phyloP scores from a whole-genome alignment of 176 grass and related monocot species.

The Carex scoparia region DNA sequence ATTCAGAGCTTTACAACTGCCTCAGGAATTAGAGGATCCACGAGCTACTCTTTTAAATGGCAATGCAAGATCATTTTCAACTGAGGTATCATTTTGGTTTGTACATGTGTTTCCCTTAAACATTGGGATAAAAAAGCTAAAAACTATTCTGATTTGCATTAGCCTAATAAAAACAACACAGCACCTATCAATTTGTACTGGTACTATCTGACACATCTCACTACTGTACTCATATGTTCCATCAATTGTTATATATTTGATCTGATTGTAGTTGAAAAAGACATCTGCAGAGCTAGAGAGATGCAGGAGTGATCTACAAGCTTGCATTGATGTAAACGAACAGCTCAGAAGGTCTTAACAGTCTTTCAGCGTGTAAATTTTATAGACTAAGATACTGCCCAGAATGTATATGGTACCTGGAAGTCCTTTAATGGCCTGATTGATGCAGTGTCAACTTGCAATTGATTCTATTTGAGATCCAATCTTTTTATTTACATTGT shows the following conservation, averaged over 20 bases:
- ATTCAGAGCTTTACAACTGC: conserved; percentile 8
- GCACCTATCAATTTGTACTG: not conserved
- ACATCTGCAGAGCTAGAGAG: conserved; percentile 50
- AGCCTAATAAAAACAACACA: conserved; percentile 2
- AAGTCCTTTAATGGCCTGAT: not conserved
- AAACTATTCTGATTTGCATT: not conserved
- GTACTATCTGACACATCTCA: not conserved
- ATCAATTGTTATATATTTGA: not conserved
- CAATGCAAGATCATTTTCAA: conserved; percentile 45
- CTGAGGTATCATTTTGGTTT: conserved; percentile 43
- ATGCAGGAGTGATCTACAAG: conserved; percentile 52
- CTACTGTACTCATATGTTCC: not conserved
- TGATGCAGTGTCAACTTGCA: not conserved
- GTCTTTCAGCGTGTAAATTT: not conserved
- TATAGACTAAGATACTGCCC: not conserved
- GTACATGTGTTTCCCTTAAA: not conserved
- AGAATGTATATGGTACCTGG: not conserved
- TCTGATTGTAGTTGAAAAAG: conserved; percentile 53
- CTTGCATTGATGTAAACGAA: conserved; percentile 78
- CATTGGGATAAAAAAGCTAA: not conserved
- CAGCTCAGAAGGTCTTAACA: conserved; percentile 59
- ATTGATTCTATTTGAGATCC: not conserved
- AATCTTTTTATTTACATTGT: not conserved
- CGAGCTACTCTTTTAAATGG: conserved; percentile 11
- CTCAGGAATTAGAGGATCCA: conserved; percentile 39